A percentile compares a stretch with the other conserved stretches of the same genome.
phyloP scores from a whole-genome alignment of 129 eudicot genomes.

The Mikania micrantha region DNA sequence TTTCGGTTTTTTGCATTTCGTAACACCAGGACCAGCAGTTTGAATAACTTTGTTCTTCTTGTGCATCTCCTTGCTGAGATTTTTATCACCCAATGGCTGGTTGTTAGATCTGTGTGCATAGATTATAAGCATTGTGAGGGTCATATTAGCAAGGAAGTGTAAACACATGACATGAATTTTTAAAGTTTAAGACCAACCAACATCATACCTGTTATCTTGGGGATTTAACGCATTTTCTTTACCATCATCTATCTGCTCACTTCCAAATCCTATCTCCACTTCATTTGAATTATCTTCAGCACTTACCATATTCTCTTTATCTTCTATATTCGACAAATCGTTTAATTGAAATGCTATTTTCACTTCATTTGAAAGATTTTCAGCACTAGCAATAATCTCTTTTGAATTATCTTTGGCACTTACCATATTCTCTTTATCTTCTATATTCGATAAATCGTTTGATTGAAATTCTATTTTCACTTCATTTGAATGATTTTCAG shows the following conservation, averaged over 20 bases:
- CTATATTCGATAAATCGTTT: constrained; percentile 1
- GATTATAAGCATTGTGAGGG: not conserved
- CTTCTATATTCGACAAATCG: constrained; percentile 9
- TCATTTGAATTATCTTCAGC: constrained; percentile 10
- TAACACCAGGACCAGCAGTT: constrained; percentile 21
- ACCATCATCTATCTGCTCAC: constrained; percentile 29
- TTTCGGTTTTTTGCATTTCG: constrained; percentile 68
- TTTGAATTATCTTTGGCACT: constrained; percentile 1
- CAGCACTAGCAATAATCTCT: too few relatives aligned
- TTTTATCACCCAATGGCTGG: constrained; percentile 30
- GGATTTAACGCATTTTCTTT: constrained; percentile 67
- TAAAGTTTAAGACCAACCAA: not conserved
- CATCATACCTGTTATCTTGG: constrained; percentile 52
- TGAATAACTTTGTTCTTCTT: constrained; percentile 38
- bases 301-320: constrained; percentile 24
- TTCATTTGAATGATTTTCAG: too few relatives aligned
- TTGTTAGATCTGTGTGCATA: constrained; percentile 19
- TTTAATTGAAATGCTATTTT: constrained; percentile 15
- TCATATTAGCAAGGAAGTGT: not conserved
- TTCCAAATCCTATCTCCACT: constrained; percentile 12
- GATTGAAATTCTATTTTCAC: constrained; percentile 15
- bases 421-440: constrained; percentile 27
- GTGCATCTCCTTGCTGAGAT: constrained; percentile 33
- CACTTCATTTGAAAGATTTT: constrained; percentile 19
- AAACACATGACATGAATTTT: constrained; percentile 1